Evolutionary conservation across 2,329 filamentous ascomycete genomes (phyloP).

Genomic region (Xylaria hypoxylon): DNA sequence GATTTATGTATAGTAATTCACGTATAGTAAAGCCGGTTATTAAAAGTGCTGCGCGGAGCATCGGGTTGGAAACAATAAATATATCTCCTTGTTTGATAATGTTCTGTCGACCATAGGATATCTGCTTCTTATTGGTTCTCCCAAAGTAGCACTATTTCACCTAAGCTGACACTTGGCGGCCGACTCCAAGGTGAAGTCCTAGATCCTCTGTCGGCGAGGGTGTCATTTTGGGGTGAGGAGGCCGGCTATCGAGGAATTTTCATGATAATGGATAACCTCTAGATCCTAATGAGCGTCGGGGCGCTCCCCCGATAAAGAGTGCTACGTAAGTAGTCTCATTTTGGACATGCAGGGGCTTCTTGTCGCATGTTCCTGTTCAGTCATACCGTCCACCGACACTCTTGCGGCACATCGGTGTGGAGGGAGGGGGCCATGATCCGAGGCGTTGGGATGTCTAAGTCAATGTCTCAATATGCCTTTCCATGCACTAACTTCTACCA

Average conservation of each 20-base stretch:
- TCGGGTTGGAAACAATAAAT: constrained; percentile 8
- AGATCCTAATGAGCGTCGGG: background rate
- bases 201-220: constrained; percentile 19
- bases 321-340: constrained; percentile 20
- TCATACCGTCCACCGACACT: constrained; percentile 19
- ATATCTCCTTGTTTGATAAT: constrained; percentile 25
- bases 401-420: constrained; percentile 19
- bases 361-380: constrained; percentile 4
- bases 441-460: constrained; percentile 16
- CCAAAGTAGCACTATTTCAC: background rate
- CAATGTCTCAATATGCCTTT: constrained; percentile 24
- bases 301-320: background rate
- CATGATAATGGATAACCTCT: constrained; percentile 4
- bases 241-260: background rate
- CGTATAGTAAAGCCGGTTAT: too few relatives aligned
- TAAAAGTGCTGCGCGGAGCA: background rate
- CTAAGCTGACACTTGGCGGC: constrained; percentile 17
- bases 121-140: constrained; percentile 24
- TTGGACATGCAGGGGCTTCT: constrained; percentile 11
- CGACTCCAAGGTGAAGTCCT: constrained; percentile 26
- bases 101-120: constrained; percentile 1
- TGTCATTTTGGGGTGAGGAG: constrained; percentile 5
- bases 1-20: constrained; percentile 2
- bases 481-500: background rate
- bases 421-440: constrained; percentile 18